Percentiles rank a stretch among this genome's conserved stretches.
These are phyloP conservation scores for Astrocystis sublimbata DNA, from an alignment of 495 filamentous ascomycete species.

Conservation along the genomic window DNA sequence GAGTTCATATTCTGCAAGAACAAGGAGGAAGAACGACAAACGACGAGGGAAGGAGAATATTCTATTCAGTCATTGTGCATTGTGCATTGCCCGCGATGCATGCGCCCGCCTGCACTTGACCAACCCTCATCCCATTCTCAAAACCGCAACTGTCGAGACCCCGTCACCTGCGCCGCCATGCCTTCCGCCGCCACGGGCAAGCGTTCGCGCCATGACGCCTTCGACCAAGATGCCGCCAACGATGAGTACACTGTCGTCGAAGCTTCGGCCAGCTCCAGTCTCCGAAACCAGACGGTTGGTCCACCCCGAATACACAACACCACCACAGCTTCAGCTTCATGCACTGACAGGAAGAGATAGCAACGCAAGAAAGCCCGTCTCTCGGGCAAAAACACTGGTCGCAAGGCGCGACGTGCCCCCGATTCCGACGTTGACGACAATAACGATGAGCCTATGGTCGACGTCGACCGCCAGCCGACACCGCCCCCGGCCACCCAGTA, in stretches of 20 bases:
- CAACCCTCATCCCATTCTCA: neutral
- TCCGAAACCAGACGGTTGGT: constrained; percentile 50
- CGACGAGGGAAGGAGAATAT: too few species aligned
- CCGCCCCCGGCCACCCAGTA: constrained; percentile 51
- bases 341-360: constrained; percentile 27
- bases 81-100: constrained; percentile 6
- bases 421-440: constrained; percentile 32
- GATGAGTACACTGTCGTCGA: constrained; percentile 49
- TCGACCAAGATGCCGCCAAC: constrained; percentile 47
- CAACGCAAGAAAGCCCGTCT: constrained; percentile 49
- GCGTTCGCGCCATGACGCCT: constrained; percentile 41
- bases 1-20: too few species aligned
- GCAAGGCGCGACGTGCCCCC: constrained; percentile 25
- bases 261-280: constrained; percentile 40
- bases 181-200: constrained; percentile 48
- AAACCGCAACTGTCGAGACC: neutral
- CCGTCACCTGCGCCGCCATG: constrained; percentile 17
- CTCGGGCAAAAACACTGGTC: constrained; percentile 31
- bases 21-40: too few species aligned
- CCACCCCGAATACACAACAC: neutral
- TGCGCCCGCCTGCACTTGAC: neutral
- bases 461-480: constrained; percentile 16
- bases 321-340: neutral
- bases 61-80: neutral
- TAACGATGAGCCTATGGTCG: constrained; percentile 33